Conservation (phyloP, 345 rosid genomes). For the Eutrema yunnanense region DNA sequence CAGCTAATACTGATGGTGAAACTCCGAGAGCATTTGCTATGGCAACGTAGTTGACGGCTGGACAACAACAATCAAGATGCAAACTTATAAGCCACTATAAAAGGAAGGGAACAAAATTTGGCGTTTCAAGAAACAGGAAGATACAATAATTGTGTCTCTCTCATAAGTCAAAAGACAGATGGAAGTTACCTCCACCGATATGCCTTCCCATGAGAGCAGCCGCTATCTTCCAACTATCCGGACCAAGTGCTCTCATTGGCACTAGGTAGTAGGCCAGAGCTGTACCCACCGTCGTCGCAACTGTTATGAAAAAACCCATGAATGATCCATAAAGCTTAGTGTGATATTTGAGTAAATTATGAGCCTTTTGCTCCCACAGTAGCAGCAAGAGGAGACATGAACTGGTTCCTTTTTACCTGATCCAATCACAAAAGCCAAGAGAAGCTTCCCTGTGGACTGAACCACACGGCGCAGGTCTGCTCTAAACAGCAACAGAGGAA, state of each 20-base stretch:
- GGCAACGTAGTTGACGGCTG: constrained; percentile 86
- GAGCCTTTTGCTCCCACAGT: too few species aligned
- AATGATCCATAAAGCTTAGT: background rate
- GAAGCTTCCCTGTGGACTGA: constrained; percentile 69
- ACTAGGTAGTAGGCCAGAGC: constrained; percentile 58
- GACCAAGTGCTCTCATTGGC: constrained; percentile 87
- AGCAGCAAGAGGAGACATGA: background rate
- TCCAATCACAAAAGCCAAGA: constrained; percentile 71
- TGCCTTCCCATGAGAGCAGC: constrained; percentile 96
- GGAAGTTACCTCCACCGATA: constrained; percentile 64
- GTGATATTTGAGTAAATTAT: too few species aligned
- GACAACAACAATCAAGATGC: constrained; percentile 15
- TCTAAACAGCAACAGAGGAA: constrained; percentile 74
- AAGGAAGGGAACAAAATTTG: background rate
- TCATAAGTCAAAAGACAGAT: too few species aligned
- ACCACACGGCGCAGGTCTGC: constrained; percentile 70
- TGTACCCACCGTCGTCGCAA: constrained; percentile 78
- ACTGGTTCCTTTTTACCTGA: constrained; percentile 40
- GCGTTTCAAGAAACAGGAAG: background rate
- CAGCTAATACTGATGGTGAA: constrained; percentile 67
- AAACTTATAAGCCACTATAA: background rate
- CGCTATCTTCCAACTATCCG: constrained; percentile 86
- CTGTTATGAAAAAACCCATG: constrained; percentile 26
- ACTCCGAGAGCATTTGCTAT: constrained; percentile 62
- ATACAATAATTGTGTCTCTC: background rate